Percentiles rank a stretch among this genome's conserved stretches.
Conservation (phyloP, 2,329 filamentous ascomycete genomes). For the Pseudodiploospora longispora region DNA sequence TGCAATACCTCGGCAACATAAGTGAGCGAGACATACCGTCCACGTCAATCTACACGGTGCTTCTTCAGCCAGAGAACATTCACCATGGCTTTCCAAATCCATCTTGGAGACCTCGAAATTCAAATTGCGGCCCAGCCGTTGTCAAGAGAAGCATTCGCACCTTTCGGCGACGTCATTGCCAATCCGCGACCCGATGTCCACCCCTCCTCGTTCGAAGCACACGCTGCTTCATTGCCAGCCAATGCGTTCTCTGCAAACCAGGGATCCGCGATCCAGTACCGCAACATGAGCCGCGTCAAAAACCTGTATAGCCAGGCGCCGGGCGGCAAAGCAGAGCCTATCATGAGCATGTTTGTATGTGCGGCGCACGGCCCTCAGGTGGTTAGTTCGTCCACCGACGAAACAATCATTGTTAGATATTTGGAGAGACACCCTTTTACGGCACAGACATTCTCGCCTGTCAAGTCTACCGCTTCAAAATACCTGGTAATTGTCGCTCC, state of each 20-base stretch:
- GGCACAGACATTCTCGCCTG: conserved; percentile 83
- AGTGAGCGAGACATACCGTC: not conserved
- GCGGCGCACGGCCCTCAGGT: conserved; percentile 27
- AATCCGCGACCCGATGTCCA: conserved; percentile 57
- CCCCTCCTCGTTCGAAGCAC: conserved; percentile 37
- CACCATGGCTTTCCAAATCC: conserved; percentile 19
- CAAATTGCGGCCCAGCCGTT: conserved; percentile 55
- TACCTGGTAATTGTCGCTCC: conserved; percentile 91
- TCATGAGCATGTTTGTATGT: conserved; percentile 88
- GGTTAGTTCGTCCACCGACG: conserved; percentile 10
- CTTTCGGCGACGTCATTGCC: conserved; percentile 76
- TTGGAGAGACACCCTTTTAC: conserved; percentile 92
- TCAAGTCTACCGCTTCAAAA: conserved; percentile 43
- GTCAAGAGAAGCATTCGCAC: conserved; percentile 58
- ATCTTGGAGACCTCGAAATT: conserved; percentile 16
- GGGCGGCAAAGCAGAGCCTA: conserved; percentile 44
- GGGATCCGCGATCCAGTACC: conserved; percentile 80
- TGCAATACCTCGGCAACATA: not conserved
- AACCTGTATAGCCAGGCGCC: conserved; percentile 63
- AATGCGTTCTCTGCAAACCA: conserved; percentile 66
- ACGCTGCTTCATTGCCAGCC: conserved; percentile 29
- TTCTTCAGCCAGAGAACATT: too few species aligned
- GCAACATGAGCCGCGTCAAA: conserved; percentile 64
- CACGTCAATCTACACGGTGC: too few species aligned
- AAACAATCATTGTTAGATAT: conserved; percentile 53